A percentile compares a stretch with the other conserved stretches of the same genome.
These are phyloP conservation scores for Kitagawia praeruptora DNA, from an alignment of 129 eudicot species.

Conservation along the genomic window DNA sequence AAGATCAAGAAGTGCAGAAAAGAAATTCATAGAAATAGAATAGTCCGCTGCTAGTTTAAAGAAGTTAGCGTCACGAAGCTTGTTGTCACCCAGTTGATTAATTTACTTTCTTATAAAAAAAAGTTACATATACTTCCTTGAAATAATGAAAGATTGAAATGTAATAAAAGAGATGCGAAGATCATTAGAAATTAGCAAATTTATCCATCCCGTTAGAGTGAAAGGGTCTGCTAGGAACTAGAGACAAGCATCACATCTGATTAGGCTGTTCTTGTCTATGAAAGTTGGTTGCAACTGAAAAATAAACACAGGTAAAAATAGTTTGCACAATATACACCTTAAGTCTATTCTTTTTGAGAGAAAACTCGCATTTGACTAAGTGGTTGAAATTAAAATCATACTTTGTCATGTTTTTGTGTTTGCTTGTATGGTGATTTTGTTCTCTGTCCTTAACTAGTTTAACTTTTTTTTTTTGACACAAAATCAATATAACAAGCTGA, in stretches of 20 bases:
- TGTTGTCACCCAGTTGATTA: background rate
- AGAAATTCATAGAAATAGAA: background rate
- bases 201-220: too few relatives aligned
- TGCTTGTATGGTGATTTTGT: background rate
- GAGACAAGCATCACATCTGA: slow-evolving; percentile 1
- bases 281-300: background rate
- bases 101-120: background rate
- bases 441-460: background rate
- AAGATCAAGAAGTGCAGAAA: background rate
- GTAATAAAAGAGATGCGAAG: background rate
- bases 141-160: too few relatives aligned
- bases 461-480: background rate
- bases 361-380: background rate
- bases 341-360: background rate
- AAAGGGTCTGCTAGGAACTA: background rate
- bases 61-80: background rate
- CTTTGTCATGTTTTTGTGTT: background rate
- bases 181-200: background rate
- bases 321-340: background rate
- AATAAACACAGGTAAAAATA: background rate
- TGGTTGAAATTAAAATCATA: background rate
- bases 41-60: background rate
- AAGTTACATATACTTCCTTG: background rate
- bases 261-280: background rate
- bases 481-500: background rate